Evolutionary conservation across 2,329 filamentous ascomycete species (phyloP).

Genomic region (Kalmusia sp.): DNA sequence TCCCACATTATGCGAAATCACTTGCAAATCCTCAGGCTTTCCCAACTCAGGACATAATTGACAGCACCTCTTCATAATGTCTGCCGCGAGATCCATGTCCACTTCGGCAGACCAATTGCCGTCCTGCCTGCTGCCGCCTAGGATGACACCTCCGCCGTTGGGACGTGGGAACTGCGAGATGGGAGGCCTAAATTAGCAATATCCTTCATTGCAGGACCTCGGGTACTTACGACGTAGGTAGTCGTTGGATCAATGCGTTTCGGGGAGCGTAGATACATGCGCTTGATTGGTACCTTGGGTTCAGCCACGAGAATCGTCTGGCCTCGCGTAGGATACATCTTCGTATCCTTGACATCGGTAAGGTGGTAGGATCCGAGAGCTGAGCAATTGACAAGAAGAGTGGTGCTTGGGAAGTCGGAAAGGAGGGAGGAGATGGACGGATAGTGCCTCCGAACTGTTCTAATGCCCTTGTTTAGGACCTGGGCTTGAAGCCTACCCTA

Average conservation of each 20-base stretch:
- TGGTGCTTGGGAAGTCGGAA: conserved; percentile 65
- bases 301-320: conserved; percentile 78
- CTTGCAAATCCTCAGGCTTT: conserved; percentile 72
- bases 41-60: conserved; percentile 71
- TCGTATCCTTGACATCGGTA: conserved; percentile 80
- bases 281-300: conserved; percentile 45
- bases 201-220: too few species aligned
- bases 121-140: conserved; percentile 83
- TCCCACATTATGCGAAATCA: conserved; percentile 83
- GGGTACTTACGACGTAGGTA: conserved; percentile 48
- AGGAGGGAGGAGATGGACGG: conserved; percentile 75
- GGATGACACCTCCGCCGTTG: conserved; percentile 77
- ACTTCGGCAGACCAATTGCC: conserved; percentile 80
- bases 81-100: conserved; percentile 76
- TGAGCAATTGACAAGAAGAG: conserved; percentile 83
- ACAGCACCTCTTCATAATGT: conserved; percentile 84
- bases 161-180: conserved; percentile 52
- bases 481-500: conserved; percentile 58
- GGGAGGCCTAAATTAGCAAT: too few species aligned
- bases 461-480: conserved; percentile 75
- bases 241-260: conserved; percentile 51
- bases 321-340: conserved; percentile 76
- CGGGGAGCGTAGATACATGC: conserved; percentile 53
- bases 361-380: conserved; percentile 78
- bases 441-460: conserved; percentile 54